phyloP scores from a whole-genome alignment of 306 rosid species.

The Vigna angularis region DNA sequence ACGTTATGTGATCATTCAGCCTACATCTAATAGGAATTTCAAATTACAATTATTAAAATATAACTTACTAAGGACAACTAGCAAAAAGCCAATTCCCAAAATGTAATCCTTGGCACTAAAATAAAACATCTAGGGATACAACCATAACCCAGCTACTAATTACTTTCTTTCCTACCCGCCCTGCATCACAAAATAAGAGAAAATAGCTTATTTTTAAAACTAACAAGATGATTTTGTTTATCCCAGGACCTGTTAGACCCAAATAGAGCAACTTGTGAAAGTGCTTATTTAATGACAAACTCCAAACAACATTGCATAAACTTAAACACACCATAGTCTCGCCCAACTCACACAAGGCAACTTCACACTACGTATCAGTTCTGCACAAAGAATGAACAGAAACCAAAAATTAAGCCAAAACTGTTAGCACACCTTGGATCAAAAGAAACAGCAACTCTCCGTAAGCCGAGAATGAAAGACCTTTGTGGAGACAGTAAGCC shows the following conservation, averaged over 20 bases:
- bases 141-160: not conserved
- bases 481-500: constrained; percentile 91
- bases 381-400: not conserved
- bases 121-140: not conserved
- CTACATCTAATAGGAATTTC: constrained; percentile 17
- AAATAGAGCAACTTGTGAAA: not conserved
- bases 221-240: not conserved
- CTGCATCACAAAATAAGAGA: not conserved
- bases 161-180: not conserved
- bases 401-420: constrained; percentile 20
- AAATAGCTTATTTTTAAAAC: not conserved
- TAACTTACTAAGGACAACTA: not conserved
- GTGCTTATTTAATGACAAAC: not conserved
- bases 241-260: not conserved
- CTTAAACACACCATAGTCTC: not conserved
- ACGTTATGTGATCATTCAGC: constrained; percentile 1
- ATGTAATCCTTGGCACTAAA: not conserved
- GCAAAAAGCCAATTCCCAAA: constrained; percentile 12
- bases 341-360: not conserved
- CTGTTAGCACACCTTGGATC: constrained; percentile 68
- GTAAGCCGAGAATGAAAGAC: constrained; percentile 93
- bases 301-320: not conserved
- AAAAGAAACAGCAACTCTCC: constrained; percentile 90
- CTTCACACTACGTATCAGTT: not conserved
- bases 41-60: constrained; percentile 12